Percentiles rank a stretch among this genome's conserved stretches.
These are phyloP conservation scores for Curvularia spicifera DNA, from an alignment of 2,329 filamentous ascomycete genomes.

Conservation along the genomic window DNA sequence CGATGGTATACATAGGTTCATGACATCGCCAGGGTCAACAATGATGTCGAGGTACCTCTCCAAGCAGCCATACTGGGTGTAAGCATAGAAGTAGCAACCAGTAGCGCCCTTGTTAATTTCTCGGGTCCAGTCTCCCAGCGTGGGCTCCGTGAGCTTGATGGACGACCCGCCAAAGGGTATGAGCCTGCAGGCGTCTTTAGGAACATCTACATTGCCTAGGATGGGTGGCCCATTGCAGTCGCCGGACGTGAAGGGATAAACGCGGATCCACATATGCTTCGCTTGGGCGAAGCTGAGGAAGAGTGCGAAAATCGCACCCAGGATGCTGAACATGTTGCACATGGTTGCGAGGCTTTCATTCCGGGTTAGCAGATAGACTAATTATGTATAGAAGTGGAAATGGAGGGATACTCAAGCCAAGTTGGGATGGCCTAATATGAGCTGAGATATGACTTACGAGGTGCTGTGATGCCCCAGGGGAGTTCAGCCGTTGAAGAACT, in stretches of 20 bases:
- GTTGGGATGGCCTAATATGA: neutral
- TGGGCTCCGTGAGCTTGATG: conserved; percentile 24
- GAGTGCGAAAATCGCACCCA: conserved; percentile 25
- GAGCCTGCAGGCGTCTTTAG: conserved; percentile 25
- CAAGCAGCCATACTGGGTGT: conserved; percentile 17
- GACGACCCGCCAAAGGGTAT: conserved; percentile 16
- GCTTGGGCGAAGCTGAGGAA: conserved; percentile 21
- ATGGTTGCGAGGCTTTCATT: conserved; percentile 10
- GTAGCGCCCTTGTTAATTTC: conserved; percentile 19
- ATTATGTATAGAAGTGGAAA: neutral
- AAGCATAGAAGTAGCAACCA: conserved; percentile 24
- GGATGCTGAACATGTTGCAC: conserved; percentile 20
- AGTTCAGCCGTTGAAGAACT: neutral
- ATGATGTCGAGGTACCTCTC: neutral
- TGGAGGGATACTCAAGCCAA: neutral
- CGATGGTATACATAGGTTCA: conserved; percentile 16
- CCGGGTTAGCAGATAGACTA: neutral
- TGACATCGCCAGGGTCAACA: conserved; percentile 8
- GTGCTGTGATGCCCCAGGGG: neutral
- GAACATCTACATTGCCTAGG: conserved; percentile 26
- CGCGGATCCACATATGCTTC: conserved; percentile 21
- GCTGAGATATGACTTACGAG: neutral
- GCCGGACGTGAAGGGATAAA: conserved; percentile 23
- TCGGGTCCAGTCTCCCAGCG: conserved; percentile 10
- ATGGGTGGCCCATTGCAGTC: conserved; percentile 27